phyloP scores from a whole-genome alignment of 805 yeast species.

The Candida maesae region DNA sequence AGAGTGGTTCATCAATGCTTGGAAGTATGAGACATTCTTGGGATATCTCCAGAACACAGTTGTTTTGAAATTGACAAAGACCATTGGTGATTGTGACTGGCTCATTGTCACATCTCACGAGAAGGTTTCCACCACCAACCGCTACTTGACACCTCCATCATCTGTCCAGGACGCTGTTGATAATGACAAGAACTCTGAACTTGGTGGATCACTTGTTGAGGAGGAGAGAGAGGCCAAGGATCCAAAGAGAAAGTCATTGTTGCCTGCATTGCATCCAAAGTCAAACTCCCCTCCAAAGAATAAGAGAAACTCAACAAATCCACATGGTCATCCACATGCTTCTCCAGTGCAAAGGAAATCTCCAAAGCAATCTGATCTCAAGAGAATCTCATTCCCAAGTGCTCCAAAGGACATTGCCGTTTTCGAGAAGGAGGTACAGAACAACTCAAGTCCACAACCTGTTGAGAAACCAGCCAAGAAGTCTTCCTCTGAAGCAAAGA shows the following conservation, averaged over 20 bases:
- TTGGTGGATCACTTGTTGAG: constrained; percentile 15
- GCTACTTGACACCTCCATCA: constrained; percentile 27
- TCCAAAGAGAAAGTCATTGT: constrained; percentile 9
- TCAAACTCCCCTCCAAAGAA: constrained; percentile 1
- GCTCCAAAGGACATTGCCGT: constrained; percentile 19
- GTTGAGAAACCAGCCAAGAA: constrained; percentile 1
- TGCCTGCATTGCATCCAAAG: constrained; percentile 11
- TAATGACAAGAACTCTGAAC: constrained; percentile 13
- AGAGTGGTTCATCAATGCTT: constrained; percentile 37
- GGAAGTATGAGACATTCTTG: constrained; percentile 37
- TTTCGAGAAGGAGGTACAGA: constrained; percentile 15
- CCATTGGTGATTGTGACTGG: constrained; percentile 39
- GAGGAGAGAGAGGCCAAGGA: constrained; percentile 3
- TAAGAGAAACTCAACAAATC: not conserved
- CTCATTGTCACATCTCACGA: constrained; percentile 33
- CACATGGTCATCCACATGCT: constrained; percentile 13
- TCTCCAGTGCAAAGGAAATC: constrained; percentile 12
- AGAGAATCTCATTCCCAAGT: constrained; percentile 24
- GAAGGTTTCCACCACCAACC: constrained; percentile 26
- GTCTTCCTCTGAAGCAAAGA: constrained; percentile 2
- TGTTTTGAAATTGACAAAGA: constrained; percentile 32
- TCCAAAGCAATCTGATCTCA: constrained; percentile 13
- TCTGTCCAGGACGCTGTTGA: constrained; percentile 21
- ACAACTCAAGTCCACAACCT: constrained; percentile 1
- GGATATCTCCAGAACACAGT: constrained; percentile 33